Evolutionary conservation across 306 rosid species (phyloP).

Genomic region (Urtica urens): DNA sequence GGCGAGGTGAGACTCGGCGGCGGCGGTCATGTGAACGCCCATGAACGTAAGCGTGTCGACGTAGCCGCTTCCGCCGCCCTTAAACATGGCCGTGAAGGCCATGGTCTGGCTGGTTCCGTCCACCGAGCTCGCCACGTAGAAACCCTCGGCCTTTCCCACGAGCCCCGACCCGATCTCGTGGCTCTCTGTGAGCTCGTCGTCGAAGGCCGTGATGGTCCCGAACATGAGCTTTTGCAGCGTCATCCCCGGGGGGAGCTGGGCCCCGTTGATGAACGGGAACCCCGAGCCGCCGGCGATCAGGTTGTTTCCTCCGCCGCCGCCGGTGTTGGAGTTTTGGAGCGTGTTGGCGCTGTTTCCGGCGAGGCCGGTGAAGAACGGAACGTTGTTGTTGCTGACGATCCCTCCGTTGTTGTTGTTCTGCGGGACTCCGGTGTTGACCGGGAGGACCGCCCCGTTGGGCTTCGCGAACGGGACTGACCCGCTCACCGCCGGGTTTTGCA

Average conservation of each 20-base stretch:
- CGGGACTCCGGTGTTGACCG: slow-evolving; percentile 44
- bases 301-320: slow-evolving; percentile 25
- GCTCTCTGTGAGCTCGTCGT: slow-evolving; percentile 71
- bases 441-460: slow-evolving; percentile 71
- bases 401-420: slow-evolving; percentile 63
- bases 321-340: slow-evolving; percentile 30
- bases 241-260: slow-evolving; percentile 41
- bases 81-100: slow-evolving; percentile 68
- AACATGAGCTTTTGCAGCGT: slow-evolving; percentile 56
- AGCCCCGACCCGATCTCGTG: slow-evolving; percentile 63
- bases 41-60: slow-evolving; percentile 60
- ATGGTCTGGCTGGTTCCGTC: slow-evolving; percentile 71
- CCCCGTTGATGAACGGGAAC: slow-evolving; percentile 31
- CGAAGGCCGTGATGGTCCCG: slow-evolving; percentile 72
- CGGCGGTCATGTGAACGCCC: slow-evolving; percentile 53
- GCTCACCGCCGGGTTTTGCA: slow-evolving; percentile 54
- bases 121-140: slow-evolving; percentile 53
- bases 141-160: slow-evolving; percentile 74
- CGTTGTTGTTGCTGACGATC: slow-evolving; percentile 57
- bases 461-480: slow-evolving; percentile 82
- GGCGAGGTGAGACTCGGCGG: slow-evolving; percentile 64
- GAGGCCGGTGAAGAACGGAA: slow-evolving; percentile 82
- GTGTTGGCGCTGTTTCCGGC: slow-evolving; percentile 40
- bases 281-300: slow-evolving; percentile 28
- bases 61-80: slow-evolving; percentile 54